Evolutionary conservation across 1,284 basidiomycete species (phyloP).

Genomic region (Caloboletus firmus): DNA sequence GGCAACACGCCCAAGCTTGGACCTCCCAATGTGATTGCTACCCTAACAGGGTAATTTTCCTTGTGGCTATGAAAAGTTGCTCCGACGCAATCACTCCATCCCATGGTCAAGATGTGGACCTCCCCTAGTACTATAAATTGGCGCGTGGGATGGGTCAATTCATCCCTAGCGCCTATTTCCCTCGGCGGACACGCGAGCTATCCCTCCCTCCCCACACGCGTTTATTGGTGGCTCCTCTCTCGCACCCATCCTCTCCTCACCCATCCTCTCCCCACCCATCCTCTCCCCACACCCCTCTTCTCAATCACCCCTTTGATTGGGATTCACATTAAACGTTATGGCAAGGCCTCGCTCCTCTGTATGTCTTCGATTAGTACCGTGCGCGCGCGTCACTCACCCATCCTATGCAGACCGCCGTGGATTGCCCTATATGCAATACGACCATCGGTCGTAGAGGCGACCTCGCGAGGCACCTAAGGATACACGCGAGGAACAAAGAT

Average conservation of each 20-base stretch:
- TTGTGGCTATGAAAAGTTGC: slow-evolving; percentile 22
- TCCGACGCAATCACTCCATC: slow-evolving; percentile 25
- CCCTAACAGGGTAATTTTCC: slow-evolving; percentile 21
- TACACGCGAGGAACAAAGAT: slow-evolving; percentile 16
- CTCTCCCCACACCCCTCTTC: not conserved
- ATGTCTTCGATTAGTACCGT: not conserved
- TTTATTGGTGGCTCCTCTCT: not conserved
- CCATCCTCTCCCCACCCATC: not conserved
- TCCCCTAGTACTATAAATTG: slow-evolving; percentile 20
- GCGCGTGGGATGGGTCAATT: not conserved
- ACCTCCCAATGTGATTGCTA: slow-evolving; percentile 24
- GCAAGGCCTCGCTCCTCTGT: slow-evolving; percentile 3
- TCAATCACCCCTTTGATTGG: not conserved
- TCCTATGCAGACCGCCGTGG: slow-evolving; percentile 7
- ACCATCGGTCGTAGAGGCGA: slow-evolving; percentile 23
- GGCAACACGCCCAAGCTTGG: slow-evolving; percentile 14
- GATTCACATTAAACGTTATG: slow-evolving; percentile 11
- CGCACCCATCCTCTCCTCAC: not conserved
- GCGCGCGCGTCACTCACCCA: slow-evolving; percentile 2
- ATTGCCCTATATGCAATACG: slow-evolving; percentile 13
- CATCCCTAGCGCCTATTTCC: not conserved
- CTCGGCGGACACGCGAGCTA: not conserved
- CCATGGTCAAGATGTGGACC: slow-evolving; percentile 13
- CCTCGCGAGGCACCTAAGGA: slow-evolving; percentile 18
- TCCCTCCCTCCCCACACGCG: not conserved